Evolutionary conservation across 768 basidiomycete species (phyloP).

Genomic region (Gymnopilus junonius): DNA sequence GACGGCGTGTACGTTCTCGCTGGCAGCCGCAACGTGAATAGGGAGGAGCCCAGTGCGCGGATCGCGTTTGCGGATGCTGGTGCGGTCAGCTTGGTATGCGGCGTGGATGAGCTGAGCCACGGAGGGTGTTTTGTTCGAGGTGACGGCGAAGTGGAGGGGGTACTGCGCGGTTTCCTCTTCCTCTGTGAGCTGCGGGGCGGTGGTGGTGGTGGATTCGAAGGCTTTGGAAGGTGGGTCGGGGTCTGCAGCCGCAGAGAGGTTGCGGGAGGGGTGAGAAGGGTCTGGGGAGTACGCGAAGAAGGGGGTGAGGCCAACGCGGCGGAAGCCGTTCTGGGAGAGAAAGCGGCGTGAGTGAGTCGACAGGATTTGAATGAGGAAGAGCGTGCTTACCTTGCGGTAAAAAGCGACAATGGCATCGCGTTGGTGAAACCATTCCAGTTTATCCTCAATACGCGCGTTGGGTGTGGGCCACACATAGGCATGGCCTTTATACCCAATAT

Average conservation of each 20-base stretch:
- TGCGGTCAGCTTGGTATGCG: background rate
- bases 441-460: background rate
- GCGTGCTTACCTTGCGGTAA: constrained; percentile 7
- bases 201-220: too few relatives aligned
- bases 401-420: background rate
- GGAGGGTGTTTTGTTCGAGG: background rate
- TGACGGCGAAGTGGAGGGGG: constrained; percentile 11
- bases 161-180: background rate
- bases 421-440: background rate
- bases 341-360: too few relatives aligned
- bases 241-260: constrained; percentile 1
- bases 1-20: constrained; percentile 7
- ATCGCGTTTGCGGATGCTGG: constrained; percentile 1
- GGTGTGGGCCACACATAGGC: constrained; percentile 31
- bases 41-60: constrained; percentile 9
- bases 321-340: constrained; percentile 25
- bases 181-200: background rate
- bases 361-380: too few relatives aligned
- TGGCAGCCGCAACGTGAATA: constrained; percentile 6
- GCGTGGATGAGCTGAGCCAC: background rate
- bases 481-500: constrained; percentile 19
- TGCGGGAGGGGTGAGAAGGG: constrained; percentile 25
- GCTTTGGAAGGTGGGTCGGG: background rate
- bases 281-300: constrained; percentile 28
- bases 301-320: constrained; percentile 29